Conservation (phyloP, 1,284 basidiomycete genomes). For the Austroboletus niveus region DNA sequence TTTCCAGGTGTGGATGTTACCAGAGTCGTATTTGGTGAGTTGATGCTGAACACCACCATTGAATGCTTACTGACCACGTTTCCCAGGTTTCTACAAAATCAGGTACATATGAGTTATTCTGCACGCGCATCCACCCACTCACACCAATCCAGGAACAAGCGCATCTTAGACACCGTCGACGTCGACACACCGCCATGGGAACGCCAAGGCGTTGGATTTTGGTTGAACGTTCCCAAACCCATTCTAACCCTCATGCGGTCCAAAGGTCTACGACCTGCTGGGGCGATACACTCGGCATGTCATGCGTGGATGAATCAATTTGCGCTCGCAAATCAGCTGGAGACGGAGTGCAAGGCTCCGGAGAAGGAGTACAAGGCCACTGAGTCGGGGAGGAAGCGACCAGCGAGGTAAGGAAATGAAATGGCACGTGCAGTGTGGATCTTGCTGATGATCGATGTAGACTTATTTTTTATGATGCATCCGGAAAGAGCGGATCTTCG, state of each 20-base stretch:
- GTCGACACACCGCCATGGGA: slow-evolving; percentile 80
- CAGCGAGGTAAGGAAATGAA: slow-evolving; percentile 67
- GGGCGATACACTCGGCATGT: slow-evolving; percentile 82
- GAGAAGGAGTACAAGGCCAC: slow-evolving; percentile 75
- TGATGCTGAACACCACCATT: neutral
- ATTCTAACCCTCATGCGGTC: slow-evolving; percentile 53
- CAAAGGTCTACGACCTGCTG: slow-evolving; percentile 65
- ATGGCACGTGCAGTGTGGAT: slow-evolving; percentile 14
- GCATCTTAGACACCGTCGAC: slow-evolving; percentile 78
- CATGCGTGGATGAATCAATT: slow-evolving; percentile 86
- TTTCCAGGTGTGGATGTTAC: slow-evolving; percentile 62
- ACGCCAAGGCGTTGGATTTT: slow-evolving; percentile 75
- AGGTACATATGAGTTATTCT: slow-evolving; percentile 38
- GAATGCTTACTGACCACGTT: neutral
- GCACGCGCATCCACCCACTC: neutral
- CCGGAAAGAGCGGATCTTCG: slow-evolving; percentile 70
- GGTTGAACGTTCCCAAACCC: slow-evolving; percentile 76
- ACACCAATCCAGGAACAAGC: slow-evolving; percentile 47
- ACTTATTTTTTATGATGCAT: slow-evolving; percentile 80
- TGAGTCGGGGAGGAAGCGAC: slow-evolving; percentile 66
- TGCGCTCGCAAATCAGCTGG: slow-evolving; percentile 67
- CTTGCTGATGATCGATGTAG: slow-evolving; percentile 37
- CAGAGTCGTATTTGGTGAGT: slow-evolving; percentile 74
- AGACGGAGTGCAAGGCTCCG: slow-evolving; percentile 81
- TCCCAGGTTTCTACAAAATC: slow-evolving; percentile 58